Base-by-base conservation (phyloP, 805 yeast genomes). In the Barnettozyma vustinii region DNA sequence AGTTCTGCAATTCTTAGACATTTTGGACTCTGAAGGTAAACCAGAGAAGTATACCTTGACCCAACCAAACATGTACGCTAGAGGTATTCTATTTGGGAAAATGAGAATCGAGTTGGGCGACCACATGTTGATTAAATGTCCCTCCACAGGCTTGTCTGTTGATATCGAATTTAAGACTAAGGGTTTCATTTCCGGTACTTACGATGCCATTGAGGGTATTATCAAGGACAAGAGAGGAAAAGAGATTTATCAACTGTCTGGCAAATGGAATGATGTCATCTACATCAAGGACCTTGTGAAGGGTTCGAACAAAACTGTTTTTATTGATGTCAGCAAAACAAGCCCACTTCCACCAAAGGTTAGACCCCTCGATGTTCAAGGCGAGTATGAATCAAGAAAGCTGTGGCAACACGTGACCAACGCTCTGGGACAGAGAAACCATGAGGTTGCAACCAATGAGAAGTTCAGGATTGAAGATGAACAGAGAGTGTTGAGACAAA, bases 61-160 rank as follows among this genome's bases (percentile, higher is more conserved):
- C n/a, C 98, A 94, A 66, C 99, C 99, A 51, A 94, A 94, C 64
- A 81, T 92, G 71, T 94, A 94, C 58, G 96, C 96, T 9, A 77
- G 98, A 57, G 97, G 97, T 46, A 87, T 94, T 40, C 68, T 94
- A 23, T 86, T 94, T 61, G 99, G 99, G 25, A 85, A 84, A 54
- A 76, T 94, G 73, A 86, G 84, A 68, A 83, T 86, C 49, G 99
- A 94, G 66, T 69, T 94, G 51, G 98, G 99, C 26, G 99, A 94
- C 65, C 95, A 86, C 62, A 80, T 95, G 81, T 57, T 76, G n/a
- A 74, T 94, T 49, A 79, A 76, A 56, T 86, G 92, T 58, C 75
- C 79, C 6, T 66, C 72, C 10, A 72, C 74, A 18, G 81, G 79
- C 13, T 75, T 76, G 51, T 75, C 77, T 47, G 89, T 92, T 4